phyloP scores from a whole-genome alignment of 331 rosid species.

The Quercus lobata region DNA sequence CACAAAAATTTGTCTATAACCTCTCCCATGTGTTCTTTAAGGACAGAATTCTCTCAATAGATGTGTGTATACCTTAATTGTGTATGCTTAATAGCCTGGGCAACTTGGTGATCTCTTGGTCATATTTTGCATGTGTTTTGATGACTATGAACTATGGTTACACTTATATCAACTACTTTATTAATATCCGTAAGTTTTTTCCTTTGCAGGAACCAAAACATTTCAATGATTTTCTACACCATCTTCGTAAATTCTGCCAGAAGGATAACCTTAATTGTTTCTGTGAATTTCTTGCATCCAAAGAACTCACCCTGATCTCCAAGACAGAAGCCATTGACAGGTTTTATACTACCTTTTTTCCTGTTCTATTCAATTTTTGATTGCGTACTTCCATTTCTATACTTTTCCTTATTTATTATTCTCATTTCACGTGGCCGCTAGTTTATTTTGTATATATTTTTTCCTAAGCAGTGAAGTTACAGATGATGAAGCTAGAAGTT shows the following conservation, averaged over 20 bases:
- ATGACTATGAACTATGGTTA: background rate
- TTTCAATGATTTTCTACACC: conserved; percentile 67
- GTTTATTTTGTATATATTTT: conserved; percentile 9
- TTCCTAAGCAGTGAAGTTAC: conserved; percentile 58
- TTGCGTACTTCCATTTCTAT: background rate
- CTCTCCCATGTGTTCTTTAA: background rate
- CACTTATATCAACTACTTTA: background rate
- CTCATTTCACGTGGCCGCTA: background rate
- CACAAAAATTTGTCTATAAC: background rate
- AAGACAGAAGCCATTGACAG: conserved; percentile 82
- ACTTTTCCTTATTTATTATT: background rate
- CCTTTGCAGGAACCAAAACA: conserved; percentile 77
- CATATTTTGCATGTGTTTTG: background rate
- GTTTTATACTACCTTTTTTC: conserved; percentile 20
- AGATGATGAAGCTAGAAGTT: conserved; percentile 68
- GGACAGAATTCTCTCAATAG: background rate
- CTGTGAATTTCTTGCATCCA: conserved; percentile 55
- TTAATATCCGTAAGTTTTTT: background rate
- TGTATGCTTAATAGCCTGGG: conserved; percentile 2
- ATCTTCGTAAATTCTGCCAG: conserved; percentile 57
- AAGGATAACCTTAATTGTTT: conserved; percentile 50
- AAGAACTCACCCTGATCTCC: conserved; percentile 57
- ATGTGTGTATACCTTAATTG: background rate
- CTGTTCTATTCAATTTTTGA: background rate
- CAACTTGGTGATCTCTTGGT: conserved; percentile 11